Conservation (phyloP, 306 rosid genomes). For the Morella rubra region DNA sequence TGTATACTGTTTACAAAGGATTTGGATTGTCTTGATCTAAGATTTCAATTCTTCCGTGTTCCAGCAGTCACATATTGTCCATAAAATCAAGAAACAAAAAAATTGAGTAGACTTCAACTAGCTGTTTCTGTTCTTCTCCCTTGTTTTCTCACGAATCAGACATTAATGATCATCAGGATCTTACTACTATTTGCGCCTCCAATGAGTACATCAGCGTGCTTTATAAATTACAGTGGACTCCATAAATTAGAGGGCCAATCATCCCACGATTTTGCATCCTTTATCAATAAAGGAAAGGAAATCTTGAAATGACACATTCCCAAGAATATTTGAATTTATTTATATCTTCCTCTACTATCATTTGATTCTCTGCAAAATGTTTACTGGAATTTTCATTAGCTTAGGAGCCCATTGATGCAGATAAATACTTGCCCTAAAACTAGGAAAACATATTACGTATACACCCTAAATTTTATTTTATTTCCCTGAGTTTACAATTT, state of each 20-base stretch:
- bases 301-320: neutral
- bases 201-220: neutral
- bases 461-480: neutral
- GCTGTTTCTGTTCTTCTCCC: neutral
- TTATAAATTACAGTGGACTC: neutral
- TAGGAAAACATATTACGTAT: neutral
- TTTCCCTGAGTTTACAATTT: neutral
- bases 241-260: neutral
- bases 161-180: neutral
- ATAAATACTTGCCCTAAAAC: neutral
- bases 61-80: too few species aligned
- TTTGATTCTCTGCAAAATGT: neutral
- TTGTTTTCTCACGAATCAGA: neutral
- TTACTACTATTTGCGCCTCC: neutral
- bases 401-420: neutral
- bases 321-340: neutral
- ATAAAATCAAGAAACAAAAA: too few species aligned
- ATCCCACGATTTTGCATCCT: neutral
- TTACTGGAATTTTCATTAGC: neutral
- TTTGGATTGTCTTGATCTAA: neutral
- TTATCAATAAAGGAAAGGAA: neutral
- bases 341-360: neutral
- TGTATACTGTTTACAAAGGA: neutral
- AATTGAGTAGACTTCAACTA: neutral
- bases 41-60: too few species aligned